Evolutionary conservation across 805 yeast genomes (phyloP).

Genomic region (Saccharomyces mikatae): DNA sequence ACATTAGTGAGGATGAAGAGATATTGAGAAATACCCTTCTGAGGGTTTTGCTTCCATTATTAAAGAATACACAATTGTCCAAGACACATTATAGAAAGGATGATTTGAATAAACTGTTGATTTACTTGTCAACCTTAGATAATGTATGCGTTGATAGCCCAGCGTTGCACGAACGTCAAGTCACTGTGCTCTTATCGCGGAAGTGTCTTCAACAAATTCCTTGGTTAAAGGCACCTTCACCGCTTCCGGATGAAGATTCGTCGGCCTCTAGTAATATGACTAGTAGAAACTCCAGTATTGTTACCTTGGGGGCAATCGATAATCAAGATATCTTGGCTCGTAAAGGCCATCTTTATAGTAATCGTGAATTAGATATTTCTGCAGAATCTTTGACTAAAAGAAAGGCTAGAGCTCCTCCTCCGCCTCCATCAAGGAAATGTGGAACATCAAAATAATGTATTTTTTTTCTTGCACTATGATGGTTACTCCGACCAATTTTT

Average conservation of each 20-base stretch:
- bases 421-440: conserved; percentile 30
- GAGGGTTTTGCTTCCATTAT: conserved; percentile 63
- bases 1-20: conserved; percentile 54
- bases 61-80: conserved; percentile 55
- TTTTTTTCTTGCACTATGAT: background rate
- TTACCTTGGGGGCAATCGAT: background rate
- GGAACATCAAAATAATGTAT: conserved; percentile 3
- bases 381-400: conserved; percentile 32
- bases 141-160: conserved; percentile 19
- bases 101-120: conserved; percentile 45
- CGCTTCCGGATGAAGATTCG: conserved; percentile 3
- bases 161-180: conserved; percentile 22
- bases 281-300: background rate
- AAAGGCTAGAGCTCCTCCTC: conserved; percentile 28
- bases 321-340: background rate
- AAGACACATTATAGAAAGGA: conserved; percentile 49
- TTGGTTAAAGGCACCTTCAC: conserved; percentile 25
- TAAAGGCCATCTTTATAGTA: conserved; percentile 6
- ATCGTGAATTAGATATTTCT: conserved; percentile 20
- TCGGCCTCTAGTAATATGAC: conserved; percentile 4
- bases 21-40: conserved; percentile 60
- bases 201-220: conserved; percentile 30
- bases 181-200: conserved; percentile 37
- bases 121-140: conserved; percentile 33
- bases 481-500: background rate